Percentiles rank a stretch among this genome's conserved stretches.
These are phyloP conservation scores for Lachancea kluyveri DNA, from an alignment of 805 yeast genomes.

Conservation along the genomic window DNA sequence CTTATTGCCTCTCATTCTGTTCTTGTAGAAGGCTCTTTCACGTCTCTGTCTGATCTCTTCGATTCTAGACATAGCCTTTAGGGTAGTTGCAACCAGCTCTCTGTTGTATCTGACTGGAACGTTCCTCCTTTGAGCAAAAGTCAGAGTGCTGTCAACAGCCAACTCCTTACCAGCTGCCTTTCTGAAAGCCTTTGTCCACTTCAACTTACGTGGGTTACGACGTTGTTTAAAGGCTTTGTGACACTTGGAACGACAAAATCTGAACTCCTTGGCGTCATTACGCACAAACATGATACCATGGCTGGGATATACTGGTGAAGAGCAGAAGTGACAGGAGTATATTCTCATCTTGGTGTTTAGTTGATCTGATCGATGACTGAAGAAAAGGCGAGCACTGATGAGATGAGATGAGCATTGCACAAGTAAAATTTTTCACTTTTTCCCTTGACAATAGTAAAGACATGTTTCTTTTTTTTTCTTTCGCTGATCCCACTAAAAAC, in stretches of 20 bases:
- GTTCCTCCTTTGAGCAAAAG: slow-evolving; percentile 95
- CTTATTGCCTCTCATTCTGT: slow-evolving; percentile 97
- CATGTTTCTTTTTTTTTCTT: no score
- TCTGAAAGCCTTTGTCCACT: slow-evolving; percentile 98
- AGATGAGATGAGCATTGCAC: slow-evolving; percentile 18
- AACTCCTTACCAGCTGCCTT: slow-evolving; percentile 98
- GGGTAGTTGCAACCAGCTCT: slow-evolving; percentile 89
- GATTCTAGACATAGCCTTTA: slow-evolving; percentile 91
- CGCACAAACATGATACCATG: slow-evolving; percentile 97
- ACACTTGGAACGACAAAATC: slow-evolving; percentile 97
- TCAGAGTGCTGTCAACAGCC: slow-evolving; percentile 93
- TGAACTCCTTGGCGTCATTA: slow-evolving; percentile 95
- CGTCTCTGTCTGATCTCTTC: slow-evolving; percentile 94
- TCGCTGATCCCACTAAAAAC: no score
- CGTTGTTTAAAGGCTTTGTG: slow-evolving; percentile 96
- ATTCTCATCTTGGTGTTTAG: slow-evolving; percentile 57
- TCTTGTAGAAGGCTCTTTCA: slow-evolving; percentile 98
- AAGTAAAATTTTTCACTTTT: slow-evolving; percentile 8
- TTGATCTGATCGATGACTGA: not conserved
- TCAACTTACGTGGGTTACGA: slow-evolving; percentile 95
- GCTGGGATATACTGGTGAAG: slow-evolving; percentile 91
- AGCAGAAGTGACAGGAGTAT: slow-evolving; percentile 91
- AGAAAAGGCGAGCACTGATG: slow-evolving; percentile 18
- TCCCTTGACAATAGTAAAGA: slow-evolving; percentile 1
- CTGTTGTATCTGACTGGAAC: slow-evolving; percentile 97